phyloP scores from a whole-genome alignment of 192 early-diverging fungal species.

The Podila horticola region DNA sequence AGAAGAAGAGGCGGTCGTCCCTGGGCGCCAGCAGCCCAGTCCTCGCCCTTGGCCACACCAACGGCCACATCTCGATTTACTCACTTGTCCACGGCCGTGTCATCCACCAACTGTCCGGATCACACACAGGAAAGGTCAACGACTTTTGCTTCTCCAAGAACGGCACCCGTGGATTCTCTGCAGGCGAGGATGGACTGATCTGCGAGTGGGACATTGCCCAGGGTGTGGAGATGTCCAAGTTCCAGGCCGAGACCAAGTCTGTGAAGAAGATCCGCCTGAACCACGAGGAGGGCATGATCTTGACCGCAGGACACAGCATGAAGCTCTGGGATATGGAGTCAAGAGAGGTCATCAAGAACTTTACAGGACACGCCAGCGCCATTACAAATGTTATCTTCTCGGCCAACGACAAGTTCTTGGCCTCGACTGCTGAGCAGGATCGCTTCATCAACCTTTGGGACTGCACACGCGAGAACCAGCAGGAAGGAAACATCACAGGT shows the following conservation, averaged over 20 bases:
- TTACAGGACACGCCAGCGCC: constrained; percentile 63
- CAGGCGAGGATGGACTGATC: constrained; percentile 59
- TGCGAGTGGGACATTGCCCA: constrained; percentile 66
- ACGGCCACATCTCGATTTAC: constrained; percentile 60
- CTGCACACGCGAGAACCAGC: constrained; percentile 45
- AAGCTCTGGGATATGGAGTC: constrained; percentile 62
- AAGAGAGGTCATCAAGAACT: constrained; percentile 57
- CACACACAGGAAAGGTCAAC: constrained; percentile 57
- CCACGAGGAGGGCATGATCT: constrained; percentile 61
- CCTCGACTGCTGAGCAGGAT: constrained; percentile 60
- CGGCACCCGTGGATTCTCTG: constrained; percentile 59
- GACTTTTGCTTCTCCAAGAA: constrained; percentile 60
- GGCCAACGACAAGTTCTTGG: constrained; percentile 57
- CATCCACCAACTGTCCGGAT: constrained; percentile 53
- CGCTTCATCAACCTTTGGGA: constrained; percentile 69
- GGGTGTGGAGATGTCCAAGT: constrained; percentile 58
- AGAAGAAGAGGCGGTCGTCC: constrained; percentile 50
- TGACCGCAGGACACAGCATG: constrained; percentile 65
- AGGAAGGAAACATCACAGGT: constrained; percentile 56
- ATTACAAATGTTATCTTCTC: constrained; percentile 61
- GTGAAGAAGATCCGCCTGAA: constrained; percentile 58
- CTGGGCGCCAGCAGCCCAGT: constrained; percentile 38
- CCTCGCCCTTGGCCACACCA: constrained; percentile 61
- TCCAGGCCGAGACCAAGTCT: constrained; percentile 60
- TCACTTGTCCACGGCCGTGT: constrained; percentile 59